Evolutionary conservation across 1,139 yeast genomes (phyloP).

Genomic region (Yamadazyma oceani): DNA sequence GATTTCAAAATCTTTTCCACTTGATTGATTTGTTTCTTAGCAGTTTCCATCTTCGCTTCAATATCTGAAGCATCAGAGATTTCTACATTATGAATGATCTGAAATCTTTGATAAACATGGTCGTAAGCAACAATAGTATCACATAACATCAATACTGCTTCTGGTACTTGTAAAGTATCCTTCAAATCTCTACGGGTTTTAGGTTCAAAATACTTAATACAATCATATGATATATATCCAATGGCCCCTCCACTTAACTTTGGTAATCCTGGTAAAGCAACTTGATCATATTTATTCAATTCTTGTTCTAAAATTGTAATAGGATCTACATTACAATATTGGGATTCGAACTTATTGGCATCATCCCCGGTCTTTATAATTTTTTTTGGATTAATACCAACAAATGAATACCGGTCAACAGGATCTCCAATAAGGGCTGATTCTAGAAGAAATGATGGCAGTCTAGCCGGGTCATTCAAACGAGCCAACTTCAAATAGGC

Average conservation of each 20-base stretch:
- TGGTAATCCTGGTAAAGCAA: constrained; percentile 79
- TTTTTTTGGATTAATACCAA: constrained; percentile 83
- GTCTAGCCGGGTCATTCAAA: constrained; percentile 58
- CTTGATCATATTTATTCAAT: constrained; percentile 61
- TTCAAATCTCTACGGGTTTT: constrained; percentile 71
- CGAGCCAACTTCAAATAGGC: constrained; percentile 84
- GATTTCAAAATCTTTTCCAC: constrained; percentile 51
- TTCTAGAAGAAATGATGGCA: constrained; percentile 80
- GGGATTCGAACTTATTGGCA: constrained; percentile 30
- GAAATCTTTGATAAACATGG: constrained; percentile 90
- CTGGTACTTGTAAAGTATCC: constrained; percentile 84
- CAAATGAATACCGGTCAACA: constrained; percentile 85
- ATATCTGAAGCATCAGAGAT: constrained; percentile 42
- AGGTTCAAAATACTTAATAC: constrained; percentile 95
- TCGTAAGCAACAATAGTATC: constrained; percentile 90
- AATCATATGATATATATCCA: constrained; percentile 93
- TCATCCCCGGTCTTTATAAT: constrained; percentile 75
- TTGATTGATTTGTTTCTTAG: constrained; percentile 55
- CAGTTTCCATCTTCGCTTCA: constrained; percentile 52
- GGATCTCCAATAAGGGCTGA: constrained; percentile 88
- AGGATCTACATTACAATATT: constrained; percentile 64
- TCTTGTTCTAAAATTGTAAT: constrained; percentile 71
- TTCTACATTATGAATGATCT: constrained; percentile 77
- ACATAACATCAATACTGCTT: constrained; percentile 86
- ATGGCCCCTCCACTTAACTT: constrained; percentile 92